Evolutionary conservation across 306 rosid genomes (phyloP).

Genomic region (Cicer chorassanicum): DNA sequence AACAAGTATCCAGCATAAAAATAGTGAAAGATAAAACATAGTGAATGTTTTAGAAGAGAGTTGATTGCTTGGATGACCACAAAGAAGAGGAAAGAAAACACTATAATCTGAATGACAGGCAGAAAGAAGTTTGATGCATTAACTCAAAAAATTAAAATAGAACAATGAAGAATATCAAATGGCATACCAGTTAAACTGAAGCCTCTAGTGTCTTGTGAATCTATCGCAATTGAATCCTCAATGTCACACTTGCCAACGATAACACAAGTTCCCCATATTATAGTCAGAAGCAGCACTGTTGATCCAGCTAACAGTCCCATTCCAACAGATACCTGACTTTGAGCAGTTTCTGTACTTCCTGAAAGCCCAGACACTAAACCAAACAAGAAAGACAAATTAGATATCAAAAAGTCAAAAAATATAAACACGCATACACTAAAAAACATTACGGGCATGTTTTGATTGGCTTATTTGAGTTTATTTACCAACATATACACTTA

Average conservation of each 20-base stretch:
- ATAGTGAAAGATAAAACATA: neutral
- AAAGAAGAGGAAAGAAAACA: neutral
- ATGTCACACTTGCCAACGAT: slow-evolving; percentile 79
- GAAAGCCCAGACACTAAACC: slow-evolving; percentile 71
- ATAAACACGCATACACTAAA: neutral
- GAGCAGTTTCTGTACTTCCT: slow-evolving; percentile 66
- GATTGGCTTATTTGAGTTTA: no score
- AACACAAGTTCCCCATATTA: slow-evolving; percentile 73
- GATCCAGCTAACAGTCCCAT: slow-evolving; percentile 86
- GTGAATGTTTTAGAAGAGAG: neutral
- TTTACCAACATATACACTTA: no score
- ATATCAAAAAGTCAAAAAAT: neutral
- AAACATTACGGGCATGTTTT: no score
- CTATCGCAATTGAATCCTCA: slow-evolving; percentile 60
- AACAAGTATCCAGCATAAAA: slow-evolving; percentile 16
- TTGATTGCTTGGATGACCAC: slow-evolving; percentile 30
- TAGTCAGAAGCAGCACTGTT: slow-evolving; percentile 70
- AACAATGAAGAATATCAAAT: slow-evolving; percentile 27
- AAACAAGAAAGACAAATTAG: slow-evolving; percentile 37
- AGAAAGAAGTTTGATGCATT: neutral
- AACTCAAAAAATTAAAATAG: neutral
- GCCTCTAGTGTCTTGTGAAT: slow-evolving; percentile 58
- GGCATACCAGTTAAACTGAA: slow-evolving; percentile 62
- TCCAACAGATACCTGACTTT: slow-evolving; percentile 77
- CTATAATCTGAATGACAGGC: neutral